These are phyloP conservation scores for Oryza officinalis DNA, from an alignment of 176 grass and related monocot genomes.

Conservation along the genomic window DNA sequence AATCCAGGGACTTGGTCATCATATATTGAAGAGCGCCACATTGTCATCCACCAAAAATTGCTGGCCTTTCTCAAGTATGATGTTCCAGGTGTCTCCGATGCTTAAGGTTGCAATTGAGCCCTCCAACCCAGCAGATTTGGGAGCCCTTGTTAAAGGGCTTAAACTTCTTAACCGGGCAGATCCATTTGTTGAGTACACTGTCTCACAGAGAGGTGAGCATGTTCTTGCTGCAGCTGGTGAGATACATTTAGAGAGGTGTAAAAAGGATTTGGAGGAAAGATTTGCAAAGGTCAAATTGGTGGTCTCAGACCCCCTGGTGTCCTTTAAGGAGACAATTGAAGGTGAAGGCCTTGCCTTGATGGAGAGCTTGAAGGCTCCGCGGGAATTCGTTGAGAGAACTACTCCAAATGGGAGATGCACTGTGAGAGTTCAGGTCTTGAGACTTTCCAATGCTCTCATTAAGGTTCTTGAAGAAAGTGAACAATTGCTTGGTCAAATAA, in stretches of 20 bases:
- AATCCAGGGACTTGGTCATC: conserved; percentile 78
- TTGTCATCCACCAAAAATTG: conserved; percentile 71
- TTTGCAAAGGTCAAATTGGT: conserved; percentile 86
- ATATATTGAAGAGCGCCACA: conserved; percentile 89
- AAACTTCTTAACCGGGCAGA: conserved; percentile 85
- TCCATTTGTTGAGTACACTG: conserved; percentile 80
- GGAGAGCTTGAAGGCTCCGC: conserved; percentile 40
- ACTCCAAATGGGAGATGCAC: conserved; percentile 79
- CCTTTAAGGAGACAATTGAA: conserved; percentile 89
- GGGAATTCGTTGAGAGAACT: conserved; percentile 64
- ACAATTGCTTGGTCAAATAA: conserved; percentile 61
- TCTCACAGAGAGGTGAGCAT: conserved; percentile 80
- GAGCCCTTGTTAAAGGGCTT: conserved; percentile 67
- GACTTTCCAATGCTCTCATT: conserved; percentile 65
- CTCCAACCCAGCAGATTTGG: conserved; percentile 68
- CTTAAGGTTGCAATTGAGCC: conserved; percentile 93
- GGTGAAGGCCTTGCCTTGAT: conserved; percentile 54
- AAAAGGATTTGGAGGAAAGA: conserved; percentile 87
- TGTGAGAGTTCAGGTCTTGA: conserved; percentile 73
- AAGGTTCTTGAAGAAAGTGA: conserved; percentile 86
- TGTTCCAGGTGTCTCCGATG: conserved; percentile 85
- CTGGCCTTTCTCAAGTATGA: conserved; percentile 92
- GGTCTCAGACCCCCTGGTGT: conserved; percentile 84
- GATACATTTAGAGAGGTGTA: conserved; percentile 88
- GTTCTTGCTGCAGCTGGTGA: conserved; percentile 85